Base-by-base conservation (phyloP, 345 rosid genomes). In the Physaria fendleri region DNA sequence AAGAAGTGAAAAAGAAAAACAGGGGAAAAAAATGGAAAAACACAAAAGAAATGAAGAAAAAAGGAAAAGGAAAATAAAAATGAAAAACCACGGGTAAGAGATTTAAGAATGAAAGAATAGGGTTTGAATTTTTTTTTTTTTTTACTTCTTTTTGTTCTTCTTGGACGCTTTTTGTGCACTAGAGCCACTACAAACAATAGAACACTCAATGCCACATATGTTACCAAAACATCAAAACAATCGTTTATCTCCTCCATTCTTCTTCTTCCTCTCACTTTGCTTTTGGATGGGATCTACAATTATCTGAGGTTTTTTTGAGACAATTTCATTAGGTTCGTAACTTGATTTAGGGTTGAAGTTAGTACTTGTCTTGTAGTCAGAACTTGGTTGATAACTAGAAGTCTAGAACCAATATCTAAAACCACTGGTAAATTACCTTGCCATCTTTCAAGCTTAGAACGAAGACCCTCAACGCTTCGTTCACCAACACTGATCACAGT, bases 371-470 rank as follows among this genome's bases (percentile, higher is more conserved):
- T 55, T 69, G 24, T 69, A 62, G 22, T 47, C 64, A 52, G 54
- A 25, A 24, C 64, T 65, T 37, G 34, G 69, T 74, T 62, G 56
- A 14, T 54, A 72, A 44, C 81, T 80, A 1, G n/a, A n/a, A n/a
- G n/a, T n/a, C n/a, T n/a, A n/a, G 85, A 57, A 8, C 85, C 76
- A 0, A 62, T 62, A 57, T 85, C 91, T 21, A 79, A 65, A 7
- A 78, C 56, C 16, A 85, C 76, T 0, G 93, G 93, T 2, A 84
- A 41, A 65, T 91, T 95, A 8, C 84, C 71, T 61, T 82, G 76
- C 98, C 98, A 92, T 48, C 93, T 73, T 25, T 81, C 95, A 30
- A 92, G 63, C 68, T 92, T 92, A 6, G 98, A 84, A 5, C 77
- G 81, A 4, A 88, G 73, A n/a, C 96, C 95, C 45, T 91, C 96